Base-by-base conservation (phyloP, 768 basidiomycete genomes). In the Pholiota microspora region DNA sequence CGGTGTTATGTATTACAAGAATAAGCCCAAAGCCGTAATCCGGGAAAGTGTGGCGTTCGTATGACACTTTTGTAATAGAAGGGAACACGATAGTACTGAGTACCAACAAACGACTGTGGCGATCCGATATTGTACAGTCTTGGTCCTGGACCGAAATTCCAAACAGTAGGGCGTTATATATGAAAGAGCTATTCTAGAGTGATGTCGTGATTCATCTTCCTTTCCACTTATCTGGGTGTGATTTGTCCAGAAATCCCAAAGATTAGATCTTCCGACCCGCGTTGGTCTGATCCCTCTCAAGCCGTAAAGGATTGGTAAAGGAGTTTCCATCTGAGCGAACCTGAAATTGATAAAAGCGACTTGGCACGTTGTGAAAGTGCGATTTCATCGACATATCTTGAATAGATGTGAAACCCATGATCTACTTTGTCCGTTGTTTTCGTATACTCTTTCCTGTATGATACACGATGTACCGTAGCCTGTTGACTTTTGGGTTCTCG, bases 351-450 rank as follows among this genome's bases (percentile, higher is more conserved):
- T 24, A 47, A 21, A 38, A 25, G 40, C 23, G 29, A 45, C 53
- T 56, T 59, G 58, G 56, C 53, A 50, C 48, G 46, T 45, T 21
- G 38, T 7, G 56, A 69, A 69, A 64, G 71, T 73, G 73, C 73
- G 73, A 73, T 75, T 71, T 54, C 69, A 68, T 73, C 73, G 74
- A 71, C 63, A 65, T 50, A 59, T 57, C 54, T 45, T 38, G 15
- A 51, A 38, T 8, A 16, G 28, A 9, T 23, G 40, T 32, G 53
- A 61, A 62, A 47, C 67, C 63, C 62, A 61, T 44, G 45, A 54
- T 52, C 46, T 52, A 59, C 54, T 13, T 55, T 64, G 40, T 69
- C 71, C 72, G 73, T 66, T 70, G 59, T 64, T 73, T 73, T 73
- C 72, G 71, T 72, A 63, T 63, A 56, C 10, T 67, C 59, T 35